Percentiles rank a stretch among this genome's conserved stretches.
Evolutionary conservation across 75 land plant genomes (phyloP).

Genomic region (Sequoiadendron giganteum): DNA sequence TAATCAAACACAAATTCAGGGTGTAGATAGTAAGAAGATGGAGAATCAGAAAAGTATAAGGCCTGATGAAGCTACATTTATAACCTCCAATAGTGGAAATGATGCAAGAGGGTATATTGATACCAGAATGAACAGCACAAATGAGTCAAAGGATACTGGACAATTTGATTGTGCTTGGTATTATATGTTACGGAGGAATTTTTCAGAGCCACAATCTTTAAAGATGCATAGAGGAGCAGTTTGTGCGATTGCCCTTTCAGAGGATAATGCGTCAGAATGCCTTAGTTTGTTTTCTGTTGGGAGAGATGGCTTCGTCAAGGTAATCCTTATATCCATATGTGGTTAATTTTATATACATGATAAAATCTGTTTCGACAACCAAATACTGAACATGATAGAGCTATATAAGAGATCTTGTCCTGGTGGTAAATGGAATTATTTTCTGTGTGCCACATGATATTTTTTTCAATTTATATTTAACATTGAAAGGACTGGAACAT

Average conservation of each 20-base stretch:
- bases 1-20: constrained; percentile 1
- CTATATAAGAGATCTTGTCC: neutral
- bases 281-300: constrained; percentile 40
- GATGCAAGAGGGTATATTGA: neutral
- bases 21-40: neutral
- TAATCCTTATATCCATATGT: constrained; percentile 4
- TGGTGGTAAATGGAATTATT: neutral
- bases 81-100: neutral
- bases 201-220: constrained; percentile 34
- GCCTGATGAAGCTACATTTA: neutral
- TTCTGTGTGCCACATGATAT: neutral
- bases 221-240: constrained; percentile 40
- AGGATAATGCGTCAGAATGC: constrained; percentile 42
- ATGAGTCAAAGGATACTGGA: constrained; percentile 8
- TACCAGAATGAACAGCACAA: neutral
- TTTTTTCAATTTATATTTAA: neutral
- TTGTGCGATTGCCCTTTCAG: constrained; percentile 38
- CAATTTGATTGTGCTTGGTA: constrained; percentile 9
- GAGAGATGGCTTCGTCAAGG: constrained; percentile 49
- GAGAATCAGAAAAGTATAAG: neutral
- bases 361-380: neutral
- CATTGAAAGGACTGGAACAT: neutral
- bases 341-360: neutral
- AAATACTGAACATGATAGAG: neutral
- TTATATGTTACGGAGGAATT: constrained; percentile 19